A percentile compares a stretch with the other conserved stretches of the same genome.
Conservation (phyloP, 1,284 basidiomycete genomes). For the Xerocomus nothofagi region DNA sequence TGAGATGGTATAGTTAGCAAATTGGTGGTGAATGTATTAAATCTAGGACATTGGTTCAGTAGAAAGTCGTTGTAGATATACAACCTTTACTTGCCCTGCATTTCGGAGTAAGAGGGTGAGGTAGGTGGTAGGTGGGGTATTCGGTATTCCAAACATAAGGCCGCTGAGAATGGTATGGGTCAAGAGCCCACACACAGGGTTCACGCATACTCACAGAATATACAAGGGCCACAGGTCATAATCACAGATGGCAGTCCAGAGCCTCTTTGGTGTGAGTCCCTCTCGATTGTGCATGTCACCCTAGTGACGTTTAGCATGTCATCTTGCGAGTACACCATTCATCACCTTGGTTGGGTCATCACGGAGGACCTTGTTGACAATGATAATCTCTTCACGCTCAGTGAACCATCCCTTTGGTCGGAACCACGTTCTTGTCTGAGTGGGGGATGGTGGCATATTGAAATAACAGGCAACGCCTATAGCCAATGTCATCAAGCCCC, state of each 20-base stretch:
- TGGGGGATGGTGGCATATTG: slow-evolving; percentile 68
- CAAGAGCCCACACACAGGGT: neutral
- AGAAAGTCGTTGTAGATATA: neutral
- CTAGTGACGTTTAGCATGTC: slow-evolving; percentile 22
- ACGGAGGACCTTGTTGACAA: slow-evolving; percentile 56
- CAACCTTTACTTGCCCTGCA: slow-evolving; percentile 42
- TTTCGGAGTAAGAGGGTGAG: slow-evolving; percentile 61
- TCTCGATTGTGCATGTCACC: slow-evolving; percentile 80
- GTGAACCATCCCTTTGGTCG: slow-evolving; percentile 73
- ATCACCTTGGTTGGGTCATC: slow-evolving; percentile 67
- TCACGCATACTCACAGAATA: slow-evolving; percentile 40
- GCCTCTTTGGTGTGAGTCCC: slow-evolving; percentile 53
- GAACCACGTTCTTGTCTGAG: slow-evolving; percentile 67
- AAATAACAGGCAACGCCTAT: slow-evolving; percentile 67
- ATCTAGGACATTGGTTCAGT: slow-evolving; percentile 36
- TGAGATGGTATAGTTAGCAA: slow-evolving; percentile 59
- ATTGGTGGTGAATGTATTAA: slow-evolving; percentile 61
- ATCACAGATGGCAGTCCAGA: slow-evolving; percentile 59
- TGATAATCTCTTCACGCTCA: slow-evolving; percentile 53
- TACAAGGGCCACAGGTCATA: slow-evolving; percentile 75
- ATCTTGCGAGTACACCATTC: neutral
- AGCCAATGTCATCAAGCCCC: slow-evolving; percentile 50
- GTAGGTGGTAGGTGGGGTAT: slow-evolving; percentile 51
- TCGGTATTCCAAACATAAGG: slow-evolving; percentile 49
- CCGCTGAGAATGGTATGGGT: slow-evolving; percentile 32